Conservation (phyloP, 1,139 yeast species). For the Magnusiomyces clavatus region DNA sequence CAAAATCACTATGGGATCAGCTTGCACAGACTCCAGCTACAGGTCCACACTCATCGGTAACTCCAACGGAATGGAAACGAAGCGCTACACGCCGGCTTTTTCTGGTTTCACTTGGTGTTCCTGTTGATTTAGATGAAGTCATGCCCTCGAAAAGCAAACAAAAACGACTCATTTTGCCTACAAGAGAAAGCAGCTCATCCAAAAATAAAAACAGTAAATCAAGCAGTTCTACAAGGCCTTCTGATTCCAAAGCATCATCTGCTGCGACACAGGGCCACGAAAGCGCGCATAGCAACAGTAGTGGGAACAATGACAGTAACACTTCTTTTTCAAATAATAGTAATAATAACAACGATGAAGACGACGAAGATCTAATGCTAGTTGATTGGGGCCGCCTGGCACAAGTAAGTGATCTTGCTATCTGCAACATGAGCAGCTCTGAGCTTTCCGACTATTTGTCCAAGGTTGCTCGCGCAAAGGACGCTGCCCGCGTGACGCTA, state of each 20-base stretch:
- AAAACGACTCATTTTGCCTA: conserved; percentile 27
- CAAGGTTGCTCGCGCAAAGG: conserved; percentile 25
- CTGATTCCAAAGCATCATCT: background rate
- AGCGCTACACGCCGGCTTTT: conserved; percentile 51
- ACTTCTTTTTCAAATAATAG: background rate
- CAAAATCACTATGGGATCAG: conserved; percentile 32
- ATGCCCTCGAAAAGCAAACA: conserved; percentile 28
- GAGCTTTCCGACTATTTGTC: conserved; percentile 27
- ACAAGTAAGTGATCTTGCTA: conserved; percentile 28
- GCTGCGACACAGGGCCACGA: background rate
- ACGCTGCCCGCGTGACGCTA: conserved; percentile 34
- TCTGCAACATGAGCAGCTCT: conserved; percentile 29
- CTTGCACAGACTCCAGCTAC: conserved; percentile 21
- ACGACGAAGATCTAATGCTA: background rate
- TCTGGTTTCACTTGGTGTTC: conserved; percentile 50
- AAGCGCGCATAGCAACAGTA: too few relatives aligned
- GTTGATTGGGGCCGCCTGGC: conserved; percentile 29
- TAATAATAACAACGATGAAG: background rate
- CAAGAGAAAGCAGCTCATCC: background rate
- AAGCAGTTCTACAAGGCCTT: background rate
- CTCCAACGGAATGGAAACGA: conserved; percentile 45
- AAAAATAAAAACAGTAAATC: background rate
- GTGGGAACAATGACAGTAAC: too few relatives aligned
- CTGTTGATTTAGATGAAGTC: conserved; percentile 50
- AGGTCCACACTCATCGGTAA: conserved; percentile 19